Evolutionary conservation across 257 asterid genomes (phyloP).

Genomic region (Datura wrightii): DNA sequence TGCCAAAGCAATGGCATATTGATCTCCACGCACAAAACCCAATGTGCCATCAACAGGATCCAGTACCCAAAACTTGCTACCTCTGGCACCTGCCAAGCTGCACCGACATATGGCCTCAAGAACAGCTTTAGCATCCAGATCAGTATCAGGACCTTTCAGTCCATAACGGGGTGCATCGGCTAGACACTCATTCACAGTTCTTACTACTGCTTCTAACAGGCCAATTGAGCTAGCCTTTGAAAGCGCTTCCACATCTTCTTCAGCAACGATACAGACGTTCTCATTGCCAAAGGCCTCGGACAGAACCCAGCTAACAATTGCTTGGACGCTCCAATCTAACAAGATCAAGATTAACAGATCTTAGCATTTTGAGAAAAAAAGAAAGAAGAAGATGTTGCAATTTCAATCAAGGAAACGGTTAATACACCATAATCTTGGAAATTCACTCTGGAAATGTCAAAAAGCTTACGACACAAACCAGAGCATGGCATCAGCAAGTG

Average conservation of each 20-base stretch:
- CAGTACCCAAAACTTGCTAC: conserved; percentile 80
- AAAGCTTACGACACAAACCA: not conserved
- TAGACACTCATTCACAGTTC: conserved; percentile 63
- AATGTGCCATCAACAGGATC: conserved; percentile 89
- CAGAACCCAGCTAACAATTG: conserved; percentile 77
- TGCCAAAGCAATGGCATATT: conserved; percentile 81
- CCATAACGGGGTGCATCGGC: conserved; percentile 67
- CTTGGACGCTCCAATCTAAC: conserved; percentile 97
- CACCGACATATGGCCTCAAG: conserved; percentile 72
- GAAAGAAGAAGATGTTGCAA: not conserved
- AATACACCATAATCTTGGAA: not conserved
- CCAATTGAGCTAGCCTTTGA: conserved; percentile 51
- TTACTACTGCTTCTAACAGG: conserved; percentile 55
- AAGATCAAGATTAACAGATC: conserved; percentile 49
- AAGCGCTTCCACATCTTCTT: conserved; percentile 73
- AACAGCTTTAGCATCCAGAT: conserved; percentile 57
- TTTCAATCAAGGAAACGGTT: not conserved
- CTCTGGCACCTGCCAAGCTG: conserved; percentile 61
- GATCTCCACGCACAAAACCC: conserved; percentile 91
- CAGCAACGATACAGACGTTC: conserved; percentile 69
- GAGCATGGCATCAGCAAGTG: not conserved
- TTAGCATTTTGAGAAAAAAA: conserved; percentile 30
- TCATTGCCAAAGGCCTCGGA: conserved; percentile 60
- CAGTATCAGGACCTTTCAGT: conserved; percentile 47
- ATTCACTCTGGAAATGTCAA: not conserved